phyloP scores from a whole-genome alignment of 768 basidiomycete species.

The Tephrocybe sp. region DNA sequence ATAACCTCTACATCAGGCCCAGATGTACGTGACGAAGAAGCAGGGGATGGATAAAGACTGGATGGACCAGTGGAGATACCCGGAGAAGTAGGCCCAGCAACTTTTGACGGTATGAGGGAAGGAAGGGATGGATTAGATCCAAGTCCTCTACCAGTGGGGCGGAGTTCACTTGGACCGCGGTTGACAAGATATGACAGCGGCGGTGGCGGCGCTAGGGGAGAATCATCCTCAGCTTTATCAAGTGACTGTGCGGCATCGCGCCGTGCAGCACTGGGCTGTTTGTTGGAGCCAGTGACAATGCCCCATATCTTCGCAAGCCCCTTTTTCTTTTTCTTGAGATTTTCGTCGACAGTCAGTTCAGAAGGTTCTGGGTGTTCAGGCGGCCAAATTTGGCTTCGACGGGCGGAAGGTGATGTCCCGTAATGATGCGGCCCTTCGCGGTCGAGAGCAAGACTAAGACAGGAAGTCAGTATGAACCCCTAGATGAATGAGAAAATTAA shows the following conservation, averaged over 20 bases:
- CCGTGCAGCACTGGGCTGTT: conserved; percentile 31
- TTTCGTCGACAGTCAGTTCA: conserved; percentile 40
- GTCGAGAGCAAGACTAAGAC: conserved; percentile 69
- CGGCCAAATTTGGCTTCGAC: conserved; percentile 54
- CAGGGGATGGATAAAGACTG: conserved; percentile 71
- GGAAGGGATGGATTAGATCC: conserved; percentile 70
- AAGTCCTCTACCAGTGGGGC: conserved; percentile 44
- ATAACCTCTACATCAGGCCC: conserved; percentile 52
- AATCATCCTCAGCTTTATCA: conserved; percentile 60
- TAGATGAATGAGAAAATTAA: background rate
- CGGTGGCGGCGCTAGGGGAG: conserved; percentile 86
- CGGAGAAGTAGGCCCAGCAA: conserved; percentile 43
- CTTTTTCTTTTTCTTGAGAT: conserved; percentile 74
- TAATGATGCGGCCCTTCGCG: conserved; percentile 43
- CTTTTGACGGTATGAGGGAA: conserved; percentile 55
- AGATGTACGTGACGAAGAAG: conserved; percentile 69
- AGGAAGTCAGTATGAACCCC: conserved; percentile 9
- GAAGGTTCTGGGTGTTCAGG: conserved; percentile 19
- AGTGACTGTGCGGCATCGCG: conserved; percentile 34
- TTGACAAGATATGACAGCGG: conserved; percentile 85
- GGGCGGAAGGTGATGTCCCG: conserved; percentile 28
- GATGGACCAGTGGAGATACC: conserved; percentile 77
- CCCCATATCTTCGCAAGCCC: conserved; percentile 82
- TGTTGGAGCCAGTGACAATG: conserved; percentile 61
- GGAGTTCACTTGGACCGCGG: conserved; percentile 48